Percentiles rank a stretch among this genome's conserved stretches.
These are phyloP conservation scores for Mimosa bimucronata DNA, from an alignment of 306 rosid genomes.

Conservation along the genomic window DNA sequence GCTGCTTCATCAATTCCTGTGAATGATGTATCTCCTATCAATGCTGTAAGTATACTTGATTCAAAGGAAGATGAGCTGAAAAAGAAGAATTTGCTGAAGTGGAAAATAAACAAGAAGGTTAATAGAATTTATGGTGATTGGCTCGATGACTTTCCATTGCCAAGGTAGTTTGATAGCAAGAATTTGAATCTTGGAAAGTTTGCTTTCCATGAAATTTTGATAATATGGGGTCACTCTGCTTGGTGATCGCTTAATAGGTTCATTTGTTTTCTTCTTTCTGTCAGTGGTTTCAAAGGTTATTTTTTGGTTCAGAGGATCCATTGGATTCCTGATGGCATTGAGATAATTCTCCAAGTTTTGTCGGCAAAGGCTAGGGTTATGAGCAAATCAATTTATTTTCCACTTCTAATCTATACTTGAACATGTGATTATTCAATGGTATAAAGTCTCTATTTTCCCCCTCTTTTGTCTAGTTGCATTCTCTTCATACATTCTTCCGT, in stretches of 20 bases:
- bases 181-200: conserved; percentile 24
- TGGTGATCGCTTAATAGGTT: conserved; percentile 47
- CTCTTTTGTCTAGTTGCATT: not conserved
- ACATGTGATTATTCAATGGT: conserved; percentile 13
- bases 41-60: conserved; percentile 35
- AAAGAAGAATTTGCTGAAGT: conserved; percentile 57
- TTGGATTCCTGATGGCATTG: conserved; percentile 31
- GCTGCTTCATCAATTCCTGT: conserved; percentile 42
- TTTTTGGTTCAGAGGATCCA: conserved; percentile 24
- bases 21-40: conserved; percentile 47
- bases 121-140: conserved; percentile 87
- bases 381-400: conserved; percentile 29
- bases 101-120: conserved; percentile 80
- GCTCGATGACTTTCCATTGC: conserved; percentile 82
- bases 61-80: conserved; percentile 52
- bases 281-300: conserved; percentile 9
- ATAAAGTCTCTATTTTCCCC: not conserved
- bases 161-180: conserved; percentile 53
- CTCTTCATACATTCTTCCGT: not conserved
- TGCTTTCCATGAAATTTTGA: conserved; percentile 29
- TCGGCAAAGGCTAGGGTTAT: conserved; percentile 19
- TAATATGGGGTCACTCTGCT: conserved; percentile 40
- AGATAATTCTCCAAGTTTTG: not conserved
- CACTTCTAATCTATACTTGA: conserved; percentile 21
- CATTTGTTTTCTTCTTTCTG: conserved; percentile 19